Evolutionary conservation across 2,329 filamentous ascomycete species (phyloP).

Genomic region (Colletotrichum lentis): DNA sequence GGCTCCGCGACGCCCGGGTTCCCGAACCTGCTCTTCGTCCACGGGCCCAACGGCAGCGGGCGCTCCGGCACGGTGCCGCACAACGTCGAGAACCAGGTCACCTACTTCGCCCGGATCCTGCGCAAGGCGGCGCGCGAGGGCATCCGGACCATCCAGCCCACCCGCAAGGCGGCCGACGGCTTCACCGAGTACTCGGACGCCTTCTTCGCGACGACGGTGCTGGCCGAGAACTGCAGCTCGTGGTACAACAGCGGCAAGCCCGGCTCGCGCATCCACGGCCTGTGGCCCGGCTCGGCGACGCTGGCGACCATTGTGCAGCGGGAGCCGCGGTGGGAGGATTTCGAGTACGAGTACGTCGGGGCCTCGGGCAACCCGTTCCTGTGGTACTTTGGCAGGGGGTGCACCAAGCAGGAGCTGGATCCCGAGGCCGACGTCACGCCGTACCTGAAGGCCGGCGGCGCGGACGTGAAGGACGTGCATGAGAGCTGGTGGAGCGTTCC

Average conservation of each 20-base stretch:
- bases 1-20: constrained; percentile 70
- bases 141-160: constrained; percentile 68
- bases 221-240: constrained; percentile 70
- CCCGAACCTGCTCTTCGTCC: constrained; percentile 72
- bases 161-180: constrained; percentile 67
- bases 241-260: constrained; percentile 76
- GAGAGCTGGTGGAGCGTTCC: constrained; percentile 71
- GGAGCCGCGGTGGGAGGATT: constrained; percentile 66
- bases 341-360: constrained; percentile 57
- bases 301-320: constrained; percentile 67
- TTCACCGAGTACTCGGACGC: constrained; percentile 67
- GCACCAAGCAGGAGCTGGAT: constrained; percentile 66
- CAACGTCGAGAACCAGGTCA: constrained; percentile 70
- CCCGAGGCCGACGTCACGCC: constrained; percentile 66
- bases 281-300: constrained; percentile 74
- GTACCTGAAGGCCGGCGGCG: constrained; percentile 66
- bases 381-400: constrained; percentile 74
- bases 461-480: constrained; percentile 69
- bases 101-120: constrained; percentile 71
- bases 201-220: constrained; percentile 63
- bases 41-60: constrained; percentile 67
- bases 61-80: constrained; percentile 73
- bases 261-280: constrained; percentile 69
- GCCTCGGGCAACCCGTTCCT: constrained; percentile 61
- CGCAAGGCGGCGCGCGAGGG: constrained; percentile 73